Base-by-base conservation (phyloP, 2,329 filamentous ascomycete species). In the Alternaria metachromatica region DNA sequence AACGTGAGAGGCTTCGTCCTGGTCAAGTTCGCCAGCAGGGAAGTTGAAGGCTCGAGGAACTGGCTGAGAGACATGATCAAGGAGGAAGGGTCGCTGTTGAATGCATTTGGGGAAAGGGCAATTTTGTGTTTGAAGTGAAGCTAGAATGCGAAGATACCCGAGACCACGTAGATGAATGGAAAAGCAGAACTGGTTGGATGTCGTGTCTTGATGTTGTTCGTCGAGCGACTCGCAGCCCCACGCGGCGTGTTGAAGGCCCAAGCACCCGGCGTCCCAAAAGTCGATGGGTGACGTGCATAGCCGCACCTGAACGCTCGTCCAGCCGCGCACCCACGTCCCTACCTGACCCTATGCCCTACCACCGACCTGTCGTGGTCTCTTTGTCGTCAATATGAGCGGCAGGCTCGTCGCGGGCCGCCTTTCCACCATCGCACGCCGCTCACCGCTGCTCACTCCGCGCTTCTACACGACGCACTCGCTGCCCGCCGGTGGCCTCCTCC, bases 11-110 rank as follows among this genome's bases (percentile, higher is more conserved):
- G 93, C 5, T 97, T 95, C 74, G 90, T 96, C 4, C 86, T 97
- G 25, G 91, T 98, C 70, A 98, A 98, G 79, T 96, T 98, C 78
- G 93, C 92, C 2, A 92, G 94, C 2, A 86, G 85, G 58, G 90
- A 90, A 48, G 90, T 97, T 23, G 94, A 98, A 78, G 91, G 90
- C 25, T 94, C 90, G 5, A 88, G 92, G 69, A 82, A 87, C 50
- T 98, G 94, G 93, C 85, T 98, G 62, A 88, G 89, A 10, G 85
- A 85, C 7, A 92, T 97, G 87, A 82, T 97, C 50, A 81, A 84
- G 49, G 86, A 88, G 65, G 93, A 97, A 78, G 92, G 92, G 2
- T 94, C 88, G 66, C 84, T 97, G 10, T 81, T 86, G 15, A 79
- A 82, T 55, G 81, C 87, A 12, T 97, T 97, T 83, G 95, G 95